These are phyloP conservation scores for Saturnispora serradocipensis DNA, from an alignment of 805 yeast species.

Conservation along the genomic window DNA sequence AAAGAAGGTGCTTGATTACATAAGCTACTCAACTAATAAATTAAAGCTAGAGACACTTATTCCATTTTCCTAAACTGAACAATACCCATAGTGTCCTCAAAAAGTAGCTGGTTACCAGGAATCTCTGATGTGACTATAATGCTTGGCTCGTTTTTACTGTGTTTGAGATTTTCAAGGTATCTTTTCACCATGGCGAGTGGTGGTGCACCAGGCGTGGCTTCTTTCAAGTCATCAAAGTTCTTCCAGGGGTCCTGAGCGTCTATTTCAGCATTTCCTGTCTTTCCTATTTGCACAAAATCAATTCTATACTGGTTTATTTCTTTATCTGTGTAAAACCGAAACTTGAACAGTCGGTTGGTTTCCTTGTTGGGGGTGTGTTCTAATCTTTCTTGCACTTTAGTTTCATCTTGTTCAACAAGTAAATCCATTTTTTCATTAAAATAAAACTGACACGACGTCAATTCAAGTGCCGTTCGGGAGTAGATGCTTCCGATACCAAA, in stretches of 20 bases:
- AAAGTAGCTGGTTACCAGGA: slow-evolving; percentile 11
- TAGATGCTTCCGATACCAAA: slow-evolving; percentile 13
- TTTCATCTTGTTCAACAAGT: slow-evolving; percentile 9
- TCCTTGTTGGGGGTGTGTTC: background rate
- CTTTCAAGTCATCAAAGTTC: slow-evolving; percentile 9
- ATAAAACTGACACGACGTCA: slow-evolving; percentile 9
- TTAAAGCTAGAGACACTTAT: background rate
- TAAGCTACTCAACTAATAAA: background rate
- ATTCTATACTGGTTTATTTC: slow-evolving; percentile 11
- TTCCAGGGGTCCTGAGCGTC: slow-evolving; percentile 19
- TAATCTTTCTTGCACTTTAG: background rate
- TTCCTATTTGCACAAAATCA: slow-evolving; percentile 10
- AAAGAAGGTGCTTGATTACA: background rate
- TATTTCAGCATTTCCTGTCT: slow-evolving; percentile 9
- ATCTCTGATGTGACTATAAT: slow-evolving; percentile 14
- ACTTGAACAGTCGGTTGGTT: background rate
- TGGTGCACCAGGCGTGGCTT: slow-evolving; percentile 9
- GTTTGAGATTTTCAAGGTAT: slow-evolving; percentile 12
- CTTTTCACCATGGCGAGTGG: slow-evolving; percentile 11
- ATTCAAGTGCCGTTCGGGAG: slow-evolving; percentile 6
- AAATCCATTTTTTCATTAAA: slow-evolving; percentile 14
- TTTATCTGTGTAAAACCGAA: slow-evolving; percentile 3
- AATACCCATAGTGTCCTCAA: slow-evolving; percentile 18
- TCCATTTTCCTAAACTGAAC: slow-evolving; percentile 12
- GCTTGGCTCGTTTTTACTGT: slow-evolving; percentile 21